phyloP scores from a whole-genome alignment of 1,284 basidiomycete species.

The Ustilago bromivora region DNA sequence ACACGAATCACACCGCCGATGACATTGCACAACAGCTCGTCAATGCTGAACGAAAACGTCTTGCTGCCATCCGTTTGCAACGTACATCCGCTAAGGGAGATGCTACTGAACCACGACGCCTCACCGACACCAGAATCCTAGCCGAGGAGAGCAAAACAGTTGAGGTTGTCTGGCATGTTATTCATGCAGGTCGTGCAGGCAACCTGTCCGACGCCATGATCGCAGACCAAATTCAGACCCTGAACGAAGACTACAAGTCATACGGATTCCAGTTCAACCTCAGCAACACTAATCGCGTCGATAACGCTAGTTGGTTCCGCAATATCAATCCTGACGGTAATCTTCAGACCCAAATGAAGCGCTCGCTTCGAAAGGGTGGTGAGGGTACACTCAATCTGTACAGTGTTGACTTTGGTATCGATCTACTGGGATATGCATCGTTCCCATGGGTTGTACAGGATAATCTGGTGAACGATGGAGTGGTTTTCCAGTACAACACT shows the following conservation, averaged over 20 bases:
- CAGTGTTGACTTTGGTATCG: slow-evolving; percentile 69
- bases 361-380: slow-evolving; percentile 72
- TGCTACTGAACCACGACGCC: slow-evolving; percentile 16
- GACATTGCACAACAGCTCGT: slow-evolving; percentile 17
- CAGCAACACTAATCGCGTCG: slow-evolving; percentile 70
- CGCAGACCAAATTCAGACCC: slow-evolving; percentile 72
- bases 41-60: slow-evolving; percentile 26
- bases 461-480: slow-evolving; percentile 27
- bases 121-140: slow-evolving; percentile 37
- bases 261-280: slow-evolving; percentile 73
- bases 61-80: slow-evolving; percentile 29
- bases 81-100: slow-evolving; percentile 10
- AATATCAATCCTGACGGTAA: slow-evolving; percentile 71
- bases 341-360: slow-evolving; percentile 74
- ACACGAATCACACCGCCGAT: slow-evolving; percentile 35
- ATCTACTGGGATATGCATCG: slow-evolving; percentile 71
- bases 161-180: slow-evolving; percentile 49
- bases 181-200: slow-evolving; percentile 37
- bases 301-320: slow-evolving; percentile 74
- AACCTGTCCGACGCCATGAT: slow-evolving; percentile 32
- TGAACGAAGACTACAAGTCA: slow-evolving; percentile 73
- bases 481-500: slow-evolving; percentile 63
- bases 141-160: slow-evolving; percentile 39
- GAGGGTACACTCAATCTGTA: slow-evolving; percentile 74
- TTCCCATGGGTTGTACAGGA: slow-evolving; percentile 69